A percentile compares a stretch with the other conserved stretches of the same genome.
These are phyloP conservation scores for Rhodotorula paludigena DNA, from an alignment of 768 basidiomycete species.

Conservation along the genomic window DNA sequence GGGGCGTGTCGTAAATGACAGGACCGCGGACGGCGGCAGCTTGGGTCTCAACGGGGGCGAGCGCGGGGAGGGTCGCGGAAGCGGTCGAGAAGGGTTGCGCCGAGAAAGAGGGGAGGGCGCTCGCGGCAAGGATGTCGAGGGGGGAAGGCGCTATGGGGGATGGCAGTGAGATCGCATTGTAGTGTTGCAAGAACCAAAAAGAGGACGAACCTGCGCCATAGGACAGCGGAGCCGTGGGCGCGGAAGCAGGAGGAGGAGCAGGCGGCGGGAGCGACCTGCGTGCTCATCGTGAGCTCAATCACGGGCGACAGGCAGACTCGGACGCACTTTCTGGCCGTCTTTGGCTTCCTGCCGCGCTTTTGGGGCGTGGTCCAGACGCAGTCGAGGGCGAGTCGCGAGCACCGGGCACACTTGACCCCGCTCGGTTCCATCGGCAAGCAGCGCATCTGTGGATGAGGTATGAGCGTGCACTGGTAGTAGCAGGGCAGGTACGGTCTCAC, in stretches of 20 bases:
- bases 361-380: slow-evolving; percentile 9
- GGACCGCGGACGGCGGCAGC: too few species aligned
- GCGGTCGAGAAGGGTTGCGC: neutral
- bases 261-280: neutral
- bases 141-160: neutral
- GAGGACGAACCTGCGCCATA: too few species aligned
- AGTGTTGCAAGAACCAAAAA: too few species aligned
- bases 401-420: neutral
- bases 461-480: too few species aligned
- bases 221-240: too few species aligned
- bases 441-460: neutral
- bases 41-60: too few species aligned
- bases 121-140: slow-evolving; percentile 5
- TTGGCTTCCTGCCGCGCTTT: slow-evolving; percentile 12
- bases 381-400: neutral
- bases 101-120: neutral
- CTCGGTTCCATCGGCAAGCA: neutral
- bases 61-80: neutral
- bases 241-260: neutral
- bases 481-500: neutral
- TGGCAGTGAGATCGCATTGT: neutral
- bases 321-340: neutral
- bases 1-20: neutral
- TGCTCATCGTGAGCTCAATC: too few species aligned
- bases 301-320: too few species aligned